Evolutionary conservation across 2,329 filamentous ascomycete genomes (phyloP), one percentile per base, ranked within the genome.

Genomic region (Fusarium sp.): DNA sequence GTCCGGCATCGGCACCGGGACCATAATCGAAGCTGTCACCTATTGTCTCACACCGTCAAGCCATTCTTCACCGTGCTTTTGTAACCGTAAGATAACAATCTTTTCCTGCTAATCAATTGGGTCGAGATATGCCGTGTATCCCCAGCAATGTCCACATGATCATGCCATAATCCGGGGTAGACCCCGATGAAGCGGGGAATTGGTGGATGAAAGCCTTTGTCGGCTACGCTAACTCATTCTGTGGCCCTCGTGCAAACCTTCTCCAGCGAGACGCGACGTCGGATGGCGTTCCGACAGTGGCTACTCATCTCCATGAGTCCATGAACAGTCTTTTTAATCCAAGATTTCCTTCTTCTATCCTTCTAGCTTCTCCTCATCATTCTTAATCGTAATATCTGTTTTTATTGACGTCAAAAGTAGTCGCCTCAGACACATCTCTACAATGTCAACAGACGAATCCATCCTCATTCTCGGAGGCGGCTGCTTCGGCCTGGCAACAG

Each of bases 151-250:
- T 43, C 40, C 62, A 43, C 43, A 30, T 65, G 62, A 51, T 43
- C 22, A 54, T 45, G 22, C n/a, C 38, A 20, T 12, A 49, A 49
- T 62, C 62, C 63, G 62, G 62, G 62, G 55, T 66, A 41, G 16
- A 32, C 22, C 6, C 62, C 63, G 43, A 32, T 11, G 62, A 60
- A 54, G 63, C 38, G 63, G 63, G 62, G 63, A 38, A 30, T 30
- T 40, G 16, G 53, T 59, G 46, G 53, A 58, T 41, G 41, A 6
- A 27, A 18, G 47, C 59, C 20, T 18, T 34, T n/a, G 41, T 48
- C 66, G 66, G 66, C 61, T 69, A 70, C 47, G 61, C 61, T 67
- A 69, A 43, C 66, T 25, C n/a, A 22, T 45, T 70, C 10, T 43
- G 27, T 41, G 32, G 47, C 5, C 40, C 56, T 52, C 16, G 47